These are phyloP conservation scores for Nigrospora osmanthi DNA, from an alignment of 2,329 filamentous ascomycete species.

Conservation along the genomic window DNA sequence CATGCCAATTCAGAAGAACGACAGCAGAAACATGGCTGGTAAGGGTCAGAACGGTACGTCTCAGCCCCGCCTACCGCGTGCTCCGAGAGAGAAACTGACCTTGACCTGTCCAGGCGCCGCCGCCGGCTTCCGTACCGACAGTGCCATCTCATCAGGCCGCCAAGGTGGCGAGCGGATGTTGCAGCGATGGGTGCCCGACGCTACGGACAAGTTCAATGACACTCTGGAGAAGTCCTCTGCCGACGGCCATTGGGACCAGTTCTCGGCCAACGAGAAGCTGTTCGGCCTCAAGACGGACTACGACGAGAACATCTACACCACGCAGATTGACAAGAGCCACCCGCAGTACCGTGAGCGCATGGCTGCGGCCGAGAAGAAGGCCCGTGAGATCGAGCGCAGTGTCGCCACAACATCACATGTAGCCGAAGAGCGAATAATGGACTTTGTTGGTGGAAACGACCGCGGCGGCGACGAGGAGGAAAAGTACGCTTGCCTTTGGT, in stretches of 20 bases:
- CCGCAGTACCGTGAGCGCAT: slow-evolving; percentile 73
- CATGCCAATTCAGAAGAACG: slow-evolving; percentile 22
- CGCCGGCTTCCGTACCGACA: slow-evolving; percentile 73
- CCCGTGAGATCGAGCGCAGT: slow-evolving; percentile 80
- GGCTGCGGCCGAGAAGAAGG: slow-evolving; percentile 74
- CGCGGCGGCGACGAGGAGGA: slow-evolving; percentile 71
- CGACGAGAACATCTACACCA: slow-evolving; percentile 92
- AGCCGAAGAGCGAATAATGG: slow-evolving; percentile 78
- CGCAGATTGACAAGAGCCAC: slow-evolving; percentile 74
- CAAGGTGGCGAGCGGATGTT: slow-evolving; percentile 65
- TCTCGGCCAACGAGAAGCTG: slow-evolving; percentile 77
- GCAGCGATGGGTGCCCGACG: slow-evolving; percentile 72
- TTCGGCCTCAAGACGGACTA: slow-evolving; percentile 89
- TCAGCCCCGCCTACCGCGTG: slow-evolving; percentile 31
- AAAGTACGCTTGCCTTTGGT: slow-evolving; percentile 49
- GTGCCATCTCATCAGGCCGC: slow-evolving; percentile 74
- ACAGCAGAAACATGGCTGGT: slow-evolving; percentile 16
- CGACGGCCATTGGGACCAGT: slow-evolving; percentile 75
- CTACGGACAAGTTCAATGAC: slow-evolving; percentile 55
- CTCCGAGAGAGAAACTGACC: neutral
- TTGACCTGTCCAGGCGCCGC: slow-evolving; percentile 45
- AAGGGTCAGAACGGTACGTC: slow-evolving; percentile 23
- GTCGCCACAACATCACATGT: slow-evolving; percentile 71
- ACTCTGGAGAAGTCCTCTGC: slow-evolving; percentile 58
- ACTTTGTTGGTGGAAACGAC: slow-evolving; percentile 53